A percentile compares a stretch with the other conserved stretches of the same genome.
These are phyloP conservation scores for Nothomitra cinnamomea DNA, from an alignment of 2,329 filamentous ascomycete species.

Conservation along the genomic window DNA sequence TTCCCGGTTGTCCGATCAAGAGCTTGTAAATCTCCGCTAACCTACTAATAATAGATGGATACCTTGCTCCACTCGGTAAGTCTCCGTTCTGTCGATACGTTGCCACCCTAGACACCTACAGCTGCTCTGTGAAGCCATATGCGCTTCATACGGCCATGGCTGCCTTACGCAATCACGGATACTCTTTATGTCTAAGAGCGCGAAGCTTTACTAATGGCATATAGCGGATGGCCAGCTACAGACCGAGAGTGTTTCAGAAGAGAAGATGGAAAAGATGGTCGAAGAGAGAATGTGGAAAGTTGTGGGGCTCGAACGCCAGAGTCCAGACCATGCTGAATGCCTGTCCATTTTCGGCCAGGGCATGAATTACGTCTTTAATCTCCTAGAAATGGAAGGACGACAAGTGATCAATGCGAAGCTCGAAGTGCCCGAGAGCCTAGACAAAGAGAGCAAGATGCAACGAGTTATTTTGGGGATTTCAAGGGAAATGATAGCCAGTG, in stretches of 20 bases:
- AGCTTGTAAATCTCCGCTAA: too few species aligned
- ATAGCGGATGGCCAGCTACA: neutral
- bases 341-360: neutral
- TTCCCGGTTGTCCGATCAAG: too few species aligned
- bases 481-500: neutral
- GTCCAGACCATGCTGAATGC: neutral
- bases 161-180: too few species aligned
- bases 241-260: neutral
- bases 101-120: too few species aligned
- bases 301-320: neutral
- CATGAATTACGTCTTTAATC: neutral
- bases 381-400: neutral
- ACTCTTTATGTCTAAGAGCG: too few species aligned
- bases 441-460: neutral
- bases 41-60: too few species aligned
- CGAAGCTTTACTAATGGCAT: neutral
- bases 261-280: neutral
- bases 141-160: too few species aligned
- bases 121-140: too few species aligned
- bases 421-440: neutral
- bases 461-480: neutral
- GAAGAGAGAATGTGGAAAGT: neutral
- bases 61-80: too few species aligned
- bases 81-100: too few species aligned
- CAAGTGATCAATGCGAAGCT: neutral